Evolutionary conservation across 805 yeast species (phyloP).

Genomic region (Yarrowia divulgata): DNA sequence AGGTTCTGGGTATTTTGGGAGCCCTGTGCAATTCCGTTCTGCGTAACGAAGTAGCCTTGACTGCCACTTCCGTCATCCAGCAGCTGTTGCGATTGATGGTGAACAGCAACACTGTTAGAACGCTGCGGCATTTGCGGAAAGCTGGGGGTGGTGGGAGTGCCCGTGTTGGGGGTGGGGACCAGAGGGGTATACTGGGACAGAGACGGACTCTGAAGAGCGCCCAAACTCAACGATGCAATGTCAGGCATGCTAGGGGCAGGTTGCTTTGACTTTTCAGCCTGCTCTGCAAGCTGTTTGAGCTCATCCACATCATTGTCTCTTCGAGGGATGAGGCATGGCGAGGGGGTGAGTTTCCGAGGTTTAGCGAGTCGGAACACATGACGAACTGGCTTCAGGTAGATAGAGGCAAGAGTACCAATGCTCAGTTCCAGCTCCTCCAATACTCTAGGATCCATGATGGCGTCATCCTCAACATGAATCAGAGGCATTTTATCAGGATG

Average conservation of each 20-base stretch:
- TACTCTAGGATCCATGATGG: slow-evolving; percentile 65
- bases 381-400: slow-evolving; percentile 83
- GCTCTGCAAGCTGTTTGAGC: slow-evolving; percentile 36
- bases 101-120: slow-evolving; percentile 19
- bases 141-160: slow-evolving; percentile 30
- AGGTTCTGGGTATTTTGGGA: slow-evolving; percentile 25
- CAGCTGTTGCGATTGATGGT: slow-evolving; percentile 24
- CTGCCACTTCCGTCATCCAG: slow-evolving; percentile 38
- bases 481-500: slow-evolving; percentile 64
- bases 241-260: slow-evolving; percentile 18
- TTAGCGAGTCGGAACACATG: slow-evolving; percentile 76
- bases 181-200: slow-evolving; percentile 25
- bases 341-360: slow-evolving; percentile 57
- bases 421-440: slow-evolving; percentile 83
- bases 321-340: slow-evolving; percentile 57
- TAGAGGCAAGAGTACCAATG: slow-evolving; percentile 82
- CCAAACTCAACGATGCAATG: slow-evolving; percentile 16
- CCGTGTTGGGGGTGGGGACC: slow-evolving; percentile 15
- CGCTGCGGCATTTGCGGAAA: slow-evolving; percentile 35
- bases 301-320: slow-evolving; percentile 27
- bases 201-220: slow-evolving; percentile 17
- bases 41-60: slow-evolving; percentile 40
- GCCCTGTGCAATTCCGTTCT: slow-evolving; percentile 32
- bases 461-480: slow-evolving; percentile 71
- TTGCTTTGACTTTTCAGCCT: slow-evolving; percentile 29